Percentiles rank a stretch among this genome's conserved stretches.
These are phyloP conservation scores for Apiotrichum veenhuisii DNA, from an alignment of 1,284 basidiomycete species.

Conservation along the genomic window DNA sequence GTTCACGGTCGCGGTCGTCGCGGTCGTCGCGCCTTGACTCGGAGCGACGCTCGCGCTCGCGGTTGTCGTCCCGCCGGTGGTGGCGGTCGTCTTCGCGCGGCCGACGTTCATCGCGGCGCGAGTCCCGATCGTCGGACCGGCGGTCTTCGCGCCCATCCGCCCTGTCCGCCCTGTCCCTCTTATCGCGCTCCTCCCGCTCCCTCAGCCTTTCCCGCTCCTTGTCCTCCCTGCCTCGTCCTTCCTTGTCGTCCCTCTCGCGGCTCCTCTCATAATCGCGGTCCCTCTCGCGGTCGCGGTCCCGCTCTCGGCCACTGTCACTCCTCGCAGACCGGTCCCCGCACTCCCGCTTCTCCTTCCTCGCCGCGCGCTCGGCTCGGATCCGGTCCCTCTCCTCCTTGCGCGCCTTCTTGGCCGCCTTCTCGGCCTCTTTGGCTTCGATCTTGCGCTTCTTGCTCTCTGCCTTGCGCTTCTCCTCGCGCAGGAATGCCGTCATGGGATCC, in stretches of 20 bases:
- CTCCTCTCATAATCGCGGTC: slow-evolving; percentile 8
- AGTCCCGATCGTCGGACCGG: not conserved
- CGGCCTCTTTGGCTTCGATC: slow-evolving; percentile 74
- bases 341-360: slow-evolving; percentile 18
- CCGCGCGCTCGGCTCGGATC: slow-evolving; percentile 18
- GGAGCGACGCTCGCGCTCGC: not conserved
- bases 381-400: slow-evolving; percentile 31
- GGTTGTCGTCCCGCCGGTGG: not conserved
- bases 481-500: slow-evolving; percentile 94
- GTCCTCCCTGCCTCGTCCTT: not conserved
- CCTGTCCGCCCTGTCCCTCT: not conserved
- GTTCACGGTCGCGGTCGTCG: slow-evolving; percentile 1
- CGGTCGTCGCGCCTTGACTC: not conserved
- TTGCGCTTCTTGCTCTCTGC: slow-evolving; percentile 57
- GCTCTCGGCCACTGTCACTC: not conserved
- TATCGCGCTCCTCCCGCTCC: slow-evolving; percentile 8
- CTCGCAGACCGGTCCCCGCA: slow-evolving; percentile 9
- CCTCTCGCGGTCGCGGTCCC: slow-evolving; percentile 2
- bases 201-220: too few relatives aligned
- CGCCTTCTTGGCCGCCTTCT: slow-evolving; percentile 52
- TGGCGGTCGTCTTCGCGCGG: not conserved
- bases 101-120: not conserved
- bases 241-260: not conserved
- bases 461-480: slow-evolving; percentile 49
- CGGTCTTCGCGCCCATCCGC: not conserved